A percentile compares a stretch with the other conserved stretches of the same genome.
These are phyloP conservation scores for Bryum argenteum DNA, from an alignment of 225 moss, liverwort and hornwort species.

Conservation along the genomic window DNA sequence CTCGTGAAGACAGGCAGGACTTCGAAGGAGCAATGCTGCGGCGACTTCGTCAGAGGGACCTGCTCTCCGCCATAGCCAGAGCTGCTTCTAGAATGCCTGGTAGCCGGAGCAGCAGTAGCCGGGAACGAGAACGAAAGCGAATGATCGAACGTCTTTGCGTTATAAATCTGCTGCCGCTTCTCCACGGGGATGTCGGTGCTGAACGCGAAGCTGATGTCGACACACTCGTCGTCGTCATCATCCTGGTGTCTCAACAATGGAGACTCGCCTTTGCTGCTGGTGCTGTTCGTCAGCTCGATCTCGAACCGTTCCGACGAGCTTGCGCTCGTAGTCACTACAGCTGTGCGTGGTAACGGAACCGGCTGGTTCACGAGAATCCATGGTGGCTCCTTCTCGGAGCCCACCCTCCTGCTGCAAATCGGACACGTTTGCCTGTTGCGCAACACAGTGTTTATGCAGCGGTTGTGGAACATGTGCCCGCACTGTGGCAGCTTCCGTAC, in stretches of 20 bases:
- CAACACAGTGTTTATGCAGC: constrained; percentile 47
- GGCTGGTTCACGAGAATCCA: constrained; percentile 57
- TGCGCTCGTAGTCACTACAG: no score
- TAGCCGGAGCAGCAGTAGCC: constrained; percentile 24
- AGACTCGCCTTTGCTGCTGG: constrained; percentile 37
- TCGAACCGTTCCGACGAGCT: constrained; percentile 49
- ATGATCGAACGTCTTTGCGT: constrained; percentile 22
- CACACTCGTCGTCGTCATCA: constrained; percentile 39
- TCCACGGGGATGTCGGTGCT: constrained; percentile 38
- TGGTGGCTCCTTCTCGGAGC: constrained; percentile 29
- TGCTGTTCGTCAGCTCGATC: constrained; percentile 36
- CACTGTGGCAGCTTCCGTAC: constrained; percentile 47
- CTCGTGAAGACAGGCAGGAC: constrained; percentile 35
- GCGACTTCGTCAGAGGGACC: constrained; percentile 41
- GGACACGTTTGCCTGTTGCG: constrained; percentile 45
- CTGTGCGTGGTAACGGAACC: constrained; percentile 39
- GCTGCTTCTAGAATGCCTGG: constrained; percentile 31
- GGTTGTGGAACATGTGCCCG: constrained; percentile 50
- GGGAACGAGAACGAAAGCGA: constrained; percentile 48
- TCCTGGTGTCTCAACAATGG: constrained; percentile 39
- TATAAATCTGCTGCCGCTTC: constrained; percentile 26
- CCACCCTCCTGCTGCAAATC: constrained; percentile 41
- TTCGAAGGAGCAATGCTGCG: constrained; percentile 35
- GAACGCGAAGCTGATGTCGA: constrained; percentile 49
- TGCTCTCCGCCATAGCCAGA: constrained; percentile 26